These are phyloP conservation scores for Canna indica DNA, from an alignment of 176 grass and related monocot species.

Conservation along the genomic window DNA sequence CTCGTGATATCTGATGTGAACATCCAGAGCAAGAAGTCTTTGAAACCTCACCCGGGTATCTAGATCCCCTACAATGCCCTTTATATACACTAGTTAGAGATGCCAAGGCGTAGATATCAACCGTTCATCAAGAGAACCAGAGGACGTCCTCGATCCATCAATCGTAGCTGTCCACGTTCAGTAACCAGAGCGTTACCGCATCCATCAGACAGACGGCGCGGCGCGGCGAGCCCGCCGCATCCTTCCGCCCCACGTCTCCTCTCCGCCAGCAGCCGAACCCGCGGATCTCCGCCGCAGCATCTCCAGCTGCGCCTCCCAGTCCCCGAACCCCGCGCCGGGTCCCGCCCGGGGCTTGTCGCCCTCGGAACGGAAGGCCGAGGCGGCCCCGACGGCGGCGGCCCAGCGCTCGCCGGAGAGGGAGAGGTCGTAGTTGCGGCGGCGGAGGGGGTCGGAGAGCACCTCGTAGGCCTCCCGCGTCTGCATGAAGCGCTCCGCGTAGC, in stretches of 20 bases:
- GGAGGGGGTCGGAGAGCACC: conserved; percentile 64
- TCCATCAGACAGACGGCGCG: not conserved
- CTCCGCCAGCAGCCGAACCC: not conserved
- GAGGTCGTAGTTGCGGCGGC: conserved; percentile 54
- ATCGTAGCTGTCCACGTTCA: not conserved
- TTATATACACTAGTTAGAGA: no score
- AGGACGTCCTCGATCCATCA: no score
- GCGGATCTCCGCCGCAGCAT: not conserved
- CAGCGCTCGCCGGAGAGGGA: conserved; percentile 34
- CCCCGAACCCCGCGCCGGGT: conserved; percentile 15
- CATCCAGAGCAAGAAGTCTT: no score
- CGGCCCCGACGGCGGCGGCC: not conserved
- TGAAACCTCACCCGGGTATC: no score
- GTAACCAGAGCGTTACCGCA: no score
- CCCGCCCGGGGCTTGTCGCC: not conserved
- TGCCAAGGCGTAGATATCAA: no score
- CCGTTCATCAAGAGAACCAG: no score
- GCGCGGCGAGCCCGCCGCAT: conserved; percentile 26
- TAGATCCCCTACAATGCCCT: no score
- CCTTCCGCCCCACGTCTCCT: conserved; percentile 50
- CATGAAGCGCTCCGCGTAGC: conserved; percentile 56
- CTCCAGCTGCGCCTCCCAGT: conserved; percentile 36
- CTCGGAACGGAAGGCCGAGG: not conserved
- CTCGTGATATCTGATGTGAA: no score
- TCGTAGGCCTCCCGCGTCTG: conserved; percentile 67